These are phyloP conservation scores for Colletotrichum sansevieriae DNA, from an alignment of 2,329 filamentous ascomycete genomes.

Conservation along the genomic window DNA sequence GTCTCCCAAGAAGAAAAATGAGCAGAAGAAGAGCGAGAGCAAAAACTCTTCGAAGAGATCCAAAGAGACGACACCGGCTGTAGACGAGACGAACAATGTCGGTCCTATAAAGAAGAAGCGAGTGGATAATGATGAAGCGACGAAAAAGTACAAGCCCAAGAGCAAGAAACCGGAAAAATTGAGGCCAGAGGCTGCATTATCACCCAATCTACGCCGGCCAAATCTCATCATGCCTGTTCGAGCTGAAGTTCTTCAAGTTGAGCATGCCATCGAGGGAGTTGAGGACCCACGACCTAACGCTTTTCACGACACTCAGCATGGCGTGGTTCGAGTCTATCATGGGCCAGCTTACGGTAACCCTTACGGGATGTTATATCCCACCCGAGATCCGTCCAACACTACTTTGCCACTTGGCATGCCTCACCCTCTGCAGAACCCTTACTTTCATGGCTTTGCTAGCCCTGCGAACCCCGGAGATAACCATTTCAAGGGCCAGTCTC, in stretches of 20 bases:
- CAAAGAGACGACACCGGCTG: constrained; percentile 9
- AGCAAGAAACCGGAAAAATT: constrained; percentile 43
- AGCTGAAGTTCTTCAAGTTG: constrained; percentile 65
- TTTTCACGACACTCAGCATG: constrained; percentile 66
- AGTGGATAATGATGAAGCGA: constrained; percentile 1
- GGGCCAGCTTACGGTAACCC: constrained; percentile 68
- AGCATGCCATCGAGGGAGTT: constrained; percentile 66
- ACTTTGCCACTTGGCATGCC: constrained; percentile 58
- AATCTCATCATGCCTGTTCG: constrained; percentile 62
- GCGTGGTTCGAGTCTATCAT: constrained; percentile 69
- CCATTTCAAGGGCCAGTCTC: constrained; percentile 31
- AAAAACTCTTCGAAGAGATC: constrained; percentile 39
- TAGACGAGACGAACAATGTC: constrained; percentile 25
- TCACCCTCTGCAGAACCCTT: constrained; percentile 59
- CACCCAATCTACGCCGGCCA: constrained; percentile 52
- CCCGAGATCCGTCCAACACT: constrained; percentile 48
- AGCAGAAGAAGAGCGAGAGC: constrained; percentile 16
- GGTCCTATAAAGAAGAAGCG: constrained; percentile 21
- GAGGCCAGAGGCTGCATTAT: constrained; percentile 43
- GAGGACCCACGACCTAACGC: constrained; percentile 71
- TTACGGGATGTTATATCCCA: constrained; percentile 61
- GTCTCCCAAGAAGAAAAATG: constrained; percentile 40
- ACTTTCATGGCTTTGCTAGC: constrained; percentile 55
- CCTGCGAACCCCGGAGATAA: constrained; percentile 40
- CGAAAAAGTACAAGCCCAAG: constrained; percentile 35